These are phyloP conservation scores for Gracilariopsis chorda DNA, from an alignment of 23 red algal genomes.

Conservation along the genomic window DNA sequence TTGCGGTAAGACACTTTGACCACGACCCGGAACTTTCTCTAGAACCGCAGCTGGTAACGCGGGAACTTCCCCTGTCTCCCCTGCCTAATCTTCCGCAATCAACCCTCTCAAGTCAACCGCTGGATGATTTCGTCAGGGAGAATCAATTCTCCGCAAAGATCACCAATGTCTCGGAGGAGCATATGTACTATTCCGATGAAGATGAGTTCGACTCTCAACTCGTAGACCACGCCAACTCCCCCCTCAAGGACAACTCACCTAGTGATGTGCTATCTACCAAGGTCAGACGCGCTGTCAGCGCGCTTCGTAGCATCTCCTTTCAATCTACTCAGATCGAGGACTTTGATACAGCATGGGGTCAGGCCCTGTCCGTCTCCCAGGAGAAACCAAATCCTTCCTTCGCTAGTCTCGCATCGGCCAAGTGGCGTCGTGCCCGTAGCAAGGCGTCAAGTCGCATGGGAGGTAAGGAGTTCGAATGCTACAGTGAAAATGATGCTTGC, in stretches of 20 bases:
- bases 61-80: background rate
- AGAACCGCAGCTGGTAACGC: background rate
- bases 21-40: background rate
- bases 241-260: background rate
- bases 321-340: conserved; percentile 28
- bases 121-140: background rate
- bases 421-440: conserved; percentile 31
- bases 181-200: conserved; percentile 18
- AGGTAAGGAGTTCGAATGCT: conserved; percentile 35
- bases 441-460: background rate
- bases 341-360: conserved; percentile 58
- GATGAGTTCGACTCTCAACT: conserved; percentile 6
- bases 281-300: conserved; percentile 51
- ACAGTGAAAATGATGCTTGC: conserved; percentile 35
- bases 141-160: background rate
- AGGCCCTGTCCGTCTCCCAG: conserved; percentile 15
- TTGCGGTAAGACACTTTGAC: background rate
- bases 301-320: conserved; percentile 55
- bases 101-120: background rate
- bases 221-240: background rate
- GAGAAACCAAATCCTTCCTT: conserved; percentile 5
- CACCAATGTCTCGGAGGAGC: background rate
- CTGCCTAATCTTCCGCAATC: background rate
- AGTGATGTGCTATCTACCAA: conserved; percentile 18
- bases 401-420: conserved; percentile 1